A percentile compares a stretch with the other conserved stretches of the same genome.
phyloP scores from a whole-genome alignment of 805 yeast species.

The Pichia ethanolica region DNA sequence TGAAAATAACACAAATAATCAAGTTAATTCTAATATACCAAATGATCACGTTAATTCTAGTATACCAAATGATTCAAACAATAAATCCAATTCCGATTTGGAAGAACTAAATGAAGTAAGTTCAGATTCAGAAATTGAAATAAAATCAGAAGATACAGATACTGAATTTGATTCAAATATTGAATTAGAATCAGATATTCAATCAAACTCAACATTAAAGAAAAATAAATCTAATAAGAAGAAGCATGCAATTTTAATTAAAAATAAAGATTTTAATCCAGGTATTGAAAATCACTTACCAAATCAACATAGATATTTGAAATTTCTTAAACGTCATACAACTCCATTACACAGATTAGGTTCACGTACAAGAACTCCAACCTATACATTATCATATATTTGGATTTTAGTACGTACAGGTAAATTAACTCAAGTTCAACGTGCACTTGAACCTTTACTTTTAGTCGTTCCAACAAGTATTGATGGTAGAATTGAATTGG shows the following conservation, averaged over 20 bases:
- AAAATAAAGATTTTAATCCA: conserved; percentile 3
- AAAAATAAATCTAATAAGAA: not conserved
- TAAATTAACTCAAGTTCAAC: not conserved
- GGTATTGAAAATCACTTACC: not conserved
- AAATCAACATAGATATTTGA: conserved; percentile 4
- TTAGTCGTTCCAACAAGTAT: conserved; percentile 7
- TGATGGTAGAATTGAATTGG: conserved; percentile 7
- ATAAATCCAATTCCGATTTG: not conserved
- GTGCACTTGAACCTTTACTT: conserved; percentile 6
- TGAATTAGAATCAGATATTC: not conserved
- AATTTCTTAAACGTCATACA: conserved; percentile 1
- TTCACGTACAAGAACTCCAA: conserved; percentile 6
- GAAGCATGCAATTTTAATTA: not conserved
- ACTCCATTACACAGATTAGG: conserved; percentile 7
- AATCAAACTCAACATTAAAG: not conserved
- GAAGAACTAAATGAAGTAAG: not conserved
- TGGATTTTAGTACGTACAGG: conserved; percentile 7
- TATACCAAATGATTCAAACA: no score
- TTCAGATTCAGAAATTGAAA: not conserved
- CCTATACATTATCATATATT: conserved; percentile 6
- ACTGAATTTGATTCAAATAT: not conserved
- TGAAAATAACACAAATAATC: no score
- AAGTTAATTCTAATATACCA: no score
- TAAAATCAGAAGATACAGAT: not conserved
- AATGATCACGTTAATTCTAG: no score